Conservation (phyloP, 768 basidiomycete genomes). For the Leucogyrophana mollusca region DNA sequence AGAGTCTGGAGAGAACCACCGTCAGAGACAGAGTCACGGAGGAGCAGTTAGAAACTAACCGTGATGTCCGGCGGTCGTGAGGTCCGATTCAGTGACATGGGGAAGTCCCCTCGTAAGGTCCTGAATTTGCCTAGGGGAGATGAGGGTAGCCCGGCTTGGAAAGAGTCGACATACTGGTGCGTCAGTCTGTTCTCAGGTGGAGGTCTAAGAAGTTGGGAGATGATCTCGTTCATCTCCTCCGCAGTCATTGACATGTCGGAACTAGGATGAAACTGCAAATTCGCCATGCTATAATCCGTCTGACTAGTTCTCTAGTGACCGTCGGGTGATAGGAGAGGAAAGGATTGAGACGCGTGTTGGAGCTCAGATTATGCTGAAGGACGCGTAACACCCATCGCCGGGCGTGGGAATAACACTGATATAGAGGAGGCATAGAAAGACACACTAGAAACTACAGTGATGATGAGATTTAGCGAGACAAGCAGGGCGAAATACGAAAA, state of each 20-base stretch:
- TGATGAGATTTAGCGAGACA: slow-evolving; percentile 29
- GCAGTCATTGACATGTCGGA: slow-evolving; percentile 13
- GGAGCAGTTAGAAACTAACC: slow-evolving; percentile 30
- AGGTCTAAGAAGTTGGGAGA: slow-evolving; percentile 26
- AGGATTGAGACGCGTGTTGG: too few species aligned
- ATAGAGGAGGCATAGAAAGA: slow-evolving; percentile 16
- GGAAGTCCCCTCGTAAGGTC: slow-evolving; percentile 48
- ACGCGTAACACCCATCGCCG: slow-evolving; percentile 6
- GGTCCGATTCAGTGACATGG: slow-evolving; percentile 47
- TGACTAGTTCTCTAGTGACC: too few species aligned
- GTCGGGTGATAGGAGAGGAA: too few species aligned
- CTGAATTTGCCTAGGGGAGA: slow-evolving; percentile 28
- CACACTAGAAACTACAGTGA: slow-evolving; percentile 22
- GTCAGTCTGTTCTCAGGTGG: slow-evolving; percentile 21
- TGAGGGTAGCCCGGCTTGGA: slow-evolving; percentile 6
- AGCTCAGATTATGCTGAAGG: slow-evolving; percentile 1
- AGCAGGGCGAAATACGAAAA: slow-evolving; percentile 20
- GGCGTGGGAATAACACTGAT: slow-evolving; percentile 26
- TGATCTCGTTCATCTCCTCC: slow-evolving; percentile 29
- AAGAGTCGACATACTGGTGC: slow-evolving; percentile 19
- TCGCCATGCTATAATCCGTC: too few species aligned
- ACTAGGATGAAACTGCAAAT: slow-evolving; percentile 6
- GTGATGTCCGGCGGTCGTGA: slow-evolving; percentile 45
- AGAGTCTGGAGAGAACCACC: slow-evolving; percentile 48
- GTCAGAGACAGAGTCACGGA: not conserved